Percentiles rank a stretch among this genome's conserved stretches.
Evolutionary conservation across 441 rosid genomes (phyloP).

Genomic region (Erodium trifolium): DNA sequence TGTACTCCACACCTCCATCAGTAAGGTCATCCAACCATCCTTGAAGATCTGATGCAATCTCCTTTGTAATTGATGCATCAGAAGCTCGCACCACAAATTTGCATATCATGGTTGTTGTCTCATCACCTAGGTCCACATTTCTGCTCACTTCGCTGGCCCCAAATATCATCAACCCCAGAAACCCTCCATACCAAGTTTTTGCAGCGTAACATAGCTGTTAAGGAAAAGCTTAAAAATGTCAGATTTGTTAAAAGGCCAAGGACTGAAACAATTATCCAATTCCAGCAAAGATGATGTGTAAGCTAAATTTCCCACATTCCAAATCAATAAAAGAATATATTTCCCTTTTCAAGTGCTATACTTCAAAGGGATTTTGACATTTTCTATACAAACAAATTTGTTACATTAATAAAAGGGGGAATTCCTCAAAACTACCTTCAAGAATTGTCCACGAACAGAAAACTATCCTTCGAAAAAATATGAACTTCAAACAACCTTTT

Average conservation of each 20-base stretch:
- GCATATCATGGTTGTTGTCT: conserved; percentile 94
- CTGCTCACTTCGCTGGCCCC: conserved; percentile 99
- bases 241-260: neutral
- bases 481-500: no score
- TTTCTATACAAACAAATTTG: neutral
- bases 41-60: conserved; percentile 80
- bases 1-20: conserved; percentile 84
- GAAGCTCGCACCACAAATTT: conserved; percentile 96
- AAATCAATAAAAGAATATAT: neutral
- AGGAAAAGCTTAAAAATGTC: conserved; percentile 11
- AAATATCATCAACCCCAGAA: conserved; percentile 87
- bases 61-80: conserved; percentile 84
- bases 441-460: no score
- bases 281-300: neutral
- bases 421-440: no score
- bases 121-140: conserved; percentile 93
- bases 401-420: no score
- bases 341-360: neutral
- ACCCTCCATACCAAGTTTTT: conserved; percentile 97
- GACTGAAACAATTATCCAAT: neutral
- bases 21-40: conserved; percentile 97
- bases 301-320: neutral
- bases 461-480: no score
- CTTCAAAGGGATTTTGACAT: neutral
- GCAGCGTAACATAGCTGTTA: conserved; percentile 92